Percentiles rank a stretch among this genome's conserved stretches.
These are phyloP conservation scores for Ulota crispa DNA, from an alignment of 225 moss, liverwort and hornwort genomes.

Conservation along the genomic window DNA sequence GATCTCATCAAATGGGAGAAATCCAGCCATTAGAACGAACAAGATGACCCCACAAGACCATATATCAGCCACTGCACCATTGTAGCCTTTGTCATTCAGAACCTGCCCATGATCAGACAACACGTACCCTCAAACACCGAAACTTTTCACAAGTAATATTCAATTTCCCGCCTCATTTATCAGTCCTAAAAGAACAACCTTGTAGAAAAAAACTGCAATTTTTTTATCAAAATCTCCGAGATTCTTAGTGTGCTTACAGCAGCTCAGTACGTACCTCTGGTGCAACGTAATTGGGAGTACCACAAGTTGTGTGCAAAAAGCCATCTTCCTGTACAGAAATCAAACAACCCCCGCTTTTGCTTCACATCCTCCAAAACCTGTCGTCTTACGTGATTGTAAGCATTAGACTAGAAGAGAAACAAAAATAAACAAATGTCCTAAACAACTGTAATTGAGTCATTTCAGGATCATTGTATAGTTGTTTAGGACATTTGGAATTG, in stretches of 20 bases:
- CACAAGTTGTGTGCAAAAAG: slow-evolving; percentile 96
- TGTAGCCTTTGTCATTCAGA: slow-evolving; percentile 97
- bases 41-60: slow-evolving; percentile 99
- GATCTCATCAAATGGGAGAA: slow-evolving; percentile 93
- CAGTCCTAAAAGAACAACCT: not conserved
- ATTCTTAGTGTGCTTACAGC: not conserved
- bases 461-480: too few species aligned
- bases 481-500: not conserved
- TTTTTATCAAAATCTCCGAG: not conserved
- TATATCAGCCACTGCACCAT: slow-evolving; percentile 99
- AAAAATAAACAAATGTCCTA: too few species aligned
- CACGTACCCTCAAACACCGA: slow-evolving; percentile 37
- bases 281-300: slow-evolving; percentile 98
- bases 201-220: not conserved
- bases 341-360: slow-evolving; percentile 45
- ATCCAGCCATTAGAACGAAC: slow-evolving; percentile 97
- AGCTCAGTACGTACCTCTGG: slow-evolving; percentile 66
- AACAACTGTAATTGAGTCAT: too few species aligned
- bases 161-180: not conserved
- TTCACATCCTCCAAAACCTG: slow-evolving; percentile 34
- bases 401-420: too few species aligned
- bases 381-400: slow-evolving; percentile 19
- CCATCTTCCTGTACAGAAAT: slow-evolving; percentile 79
- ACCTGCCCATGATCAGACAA: slow-evolving; percentile 79
- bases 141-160: not conserved